phyloP scores from a whole-genome alignment of 2,329 filamentous ascomycete species.

The Sarocladium strictum region DNA sequence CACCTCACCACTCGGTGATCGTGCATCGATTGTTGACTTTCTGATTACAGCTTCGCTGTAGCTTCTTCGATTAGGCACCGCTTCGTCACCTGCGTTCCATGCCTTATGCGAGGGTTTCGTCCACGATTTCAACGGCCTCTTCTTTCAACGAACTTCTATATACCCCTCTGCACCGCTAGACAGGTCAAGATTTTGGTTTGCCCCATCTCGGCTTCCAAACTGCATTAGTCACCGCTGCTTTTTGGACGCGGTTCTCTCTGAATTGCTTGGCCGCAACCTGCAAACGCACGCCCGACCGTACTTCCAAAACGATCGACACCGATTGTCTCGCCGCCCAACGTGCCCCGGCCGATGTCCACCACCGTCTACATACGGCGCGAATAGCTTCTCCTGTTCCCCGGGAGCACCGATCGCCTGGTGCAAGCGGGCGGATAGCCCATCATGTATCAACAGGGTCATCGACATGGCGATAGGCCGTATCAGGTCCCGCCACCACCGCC shows the following conservation, averaged over 20 bases:
- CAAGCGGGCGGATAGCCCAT: slow-evolving; percentile 21
- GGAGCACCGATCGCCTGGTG: slow-evolving; percentile 5
- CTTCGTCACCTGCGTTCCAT: background rate
- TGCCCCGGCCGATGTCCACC: background rate
- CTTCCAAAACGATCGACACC: no score
- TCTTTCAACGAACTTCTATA: background rate
- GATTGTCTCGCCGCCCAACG: no score
- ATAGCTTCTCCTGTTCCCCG: no score
- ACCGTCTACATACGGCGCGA: background rate
- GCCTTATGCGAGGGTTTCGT: background rate
- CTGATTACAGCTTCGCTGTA: background rate
- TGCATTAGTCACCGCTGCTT: no score
- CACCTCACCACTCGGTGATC: no score
- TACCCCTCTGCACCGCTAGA: background rate
- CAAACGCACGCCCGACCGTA: no score
- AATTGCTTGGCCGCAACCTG: no score
- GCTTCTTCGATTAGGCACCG: background rate
- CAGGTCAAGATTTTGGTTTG: no score
- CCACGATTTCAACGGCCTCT: background rate
- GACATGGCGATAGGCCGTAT: slow-evolving; percentile 47
- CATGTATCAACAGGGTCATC: slow-evolving; percentile 52
- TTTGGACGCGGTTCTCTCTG: no score
- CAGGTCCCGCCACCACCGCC: slow-evolving; percentile 52
- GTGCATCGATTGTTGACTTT: background rate
- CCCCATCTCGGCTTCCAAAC: no score